phyloP scores from a whole-genome alignment of 306 rosid genomes.

The Malus orientalis region DNA sequence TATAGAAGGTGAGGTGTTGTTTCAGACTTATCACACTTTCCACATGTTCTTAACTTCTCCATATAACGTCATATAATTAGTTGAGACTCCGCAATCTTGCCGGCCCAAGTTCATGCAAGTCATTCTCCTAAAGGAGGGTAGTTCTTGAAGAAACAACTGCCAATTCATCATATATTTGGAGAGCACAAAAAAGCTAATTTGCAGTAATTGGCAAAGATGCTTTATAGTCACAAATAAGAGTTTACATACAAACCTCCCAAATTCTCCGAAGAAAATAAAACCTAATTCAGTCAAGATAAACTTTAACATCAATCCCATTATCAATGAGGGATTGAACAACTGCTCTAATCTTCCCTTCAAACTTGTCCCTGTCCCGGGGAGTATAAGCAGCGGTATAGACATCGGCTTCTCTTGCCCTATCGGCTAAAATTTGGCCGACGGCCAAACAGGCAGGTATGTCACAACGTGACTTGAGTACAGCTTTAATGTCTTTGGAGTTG shows the following conservation, averaged over 20 bases:
- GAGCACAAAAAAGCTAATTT: neutral
- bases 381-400: slow-evolving; percentile 76
- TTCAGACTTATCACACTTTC: neutral
- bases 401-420: slow-evolving; percentile 91
- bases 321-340: slow-evolving; percentile 94
- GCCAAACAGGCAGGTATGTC: slow-evolving; percentile 95
- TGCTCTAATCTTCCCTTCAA: slow-evolving; percentile 97
- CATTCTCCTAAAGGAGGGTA: too few species aligned
- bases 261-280: neutral
- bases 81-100: too few species aligned
- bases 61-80: too few species aligned
- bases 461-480: slow-evolving; percentile 68
- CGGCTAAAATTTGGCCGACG: slow-evolving; percentile 65
- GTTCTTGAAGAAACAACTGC: neutral
- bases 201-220: neutral
- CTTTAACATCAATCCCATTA: slow-evolving; percentile 80
- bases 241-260: neutral
- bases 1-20: neutral
- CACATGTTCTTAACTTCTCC: neutral
- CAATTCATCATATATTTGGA: neutral
- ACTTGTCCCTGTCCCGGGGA: slow-evolving; percentile 84
- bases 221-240: neutral
- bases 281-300: slow-evolving; percentile 61
- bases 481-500: slow-evolving; percentile 92
- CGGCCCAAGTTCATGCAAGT: too few species aligned